A percentile compares a stretch with the other conserved stretches of the same genome.
Conservation (phyloP, 768 basidiomycete genomes). For the Chalciporus sphaerocephalus region DNA sequence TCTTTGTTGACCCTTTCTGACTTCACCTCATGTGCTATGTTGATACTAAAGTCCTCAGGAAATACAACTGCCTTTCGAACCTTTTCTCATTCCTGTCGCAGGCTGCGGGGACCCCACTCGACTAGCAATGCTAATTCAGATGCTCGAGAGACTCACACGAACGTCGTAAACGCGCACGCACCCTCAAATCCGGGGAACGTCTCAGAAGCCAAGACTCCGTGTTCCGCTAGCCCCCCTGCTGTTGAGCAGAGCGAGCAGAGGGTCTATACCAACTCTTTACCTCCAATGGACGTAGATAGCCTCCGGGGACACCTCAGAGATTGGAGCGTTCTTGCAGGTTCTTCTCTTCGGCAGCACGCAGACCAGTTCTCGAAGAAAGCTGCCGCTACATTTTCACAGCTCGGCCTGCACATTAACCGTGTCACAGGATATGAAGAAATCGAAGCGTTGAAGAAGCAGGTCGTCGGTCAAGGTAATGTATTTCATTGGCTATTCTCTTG, state of each 20-base stretch:
- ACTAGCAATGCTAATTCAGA: slow-evolving; percentile 1
- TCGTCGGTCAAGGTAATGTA: slow-evolving; percentile 74
- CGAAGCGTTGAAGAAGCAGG: slow-evolving; percentile 71
- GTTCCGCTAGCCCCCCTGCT: background rate
- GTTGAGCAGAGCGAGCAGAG: slow-evolving; percentile 2
- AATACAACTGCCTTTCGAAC: slow-evolving; percentile 6
- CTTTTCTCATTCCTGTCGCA: slow-evolving; percentile 10
- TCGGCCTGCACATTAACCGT: slow-evolving; percentile 77
- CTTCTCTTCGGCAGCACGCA: slow-evolving; percentile 43
- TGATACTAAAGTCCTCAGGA: slow-evolving; percentile 12
- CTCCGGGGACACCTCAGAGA: slow-evolving; percentile 38
- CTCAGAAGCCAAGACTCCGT: slow-evolving; percentile 1
- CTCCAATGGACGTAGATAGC: slow-evolving; percentile 25
- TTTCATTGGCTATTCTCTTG: background rate
- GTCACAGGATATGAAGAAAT: slow-evolving; percentile 92
- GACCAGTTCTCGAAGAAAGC: slow-evolving; percentile 57
- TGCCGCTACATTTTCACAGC: slow-evolving; percentile 58
- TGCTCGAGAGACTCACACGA: slow-evolving; percentile 2
- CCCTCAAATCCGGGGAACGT: slow-evolving; percentile 3
- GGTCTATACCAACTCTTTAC: background rate
- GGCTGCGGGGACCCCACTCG: slow-evolving; percentile 5
- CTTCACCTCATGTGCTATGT: slow-evolving; percentile 12
- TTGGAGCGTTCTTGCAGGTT: slow-evolving; percentile 40
- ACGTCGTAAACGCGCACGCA: slow-evolving; percentile 1
- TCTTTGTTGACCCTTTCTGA: background rate